Percentiles rank a stretch among this genome's conserved stretches.
Conservation (phyloP, 352 stramenopile genomes). For the Peronospora farinosa region DNA sequence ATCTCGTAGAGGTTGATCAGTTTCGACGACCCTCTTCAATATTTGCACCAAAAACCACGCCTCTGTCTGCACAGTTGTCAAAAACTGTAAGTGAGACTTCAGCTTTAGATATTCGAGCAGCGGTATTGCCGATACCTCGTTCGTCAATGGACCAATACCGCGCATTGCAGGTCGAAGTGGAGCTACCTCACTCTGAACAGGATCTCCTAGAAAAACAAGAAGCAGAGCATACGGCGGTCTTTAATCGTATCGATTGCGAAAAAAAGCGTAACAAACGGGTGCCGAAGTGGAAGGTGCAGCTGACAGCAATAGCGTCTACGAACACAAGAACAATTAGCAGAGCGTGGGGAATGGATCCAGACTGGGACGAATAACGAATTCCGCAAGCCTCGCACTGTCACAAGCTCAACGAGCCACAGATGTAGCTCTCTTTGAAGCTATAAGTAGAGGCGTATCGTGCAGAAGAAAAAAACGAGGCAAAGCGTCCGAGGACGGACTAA, state of each 20-base stretch:
- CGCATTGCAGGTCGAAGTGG: conserved; percentile 24
- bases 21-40: conserved; percentile 29
- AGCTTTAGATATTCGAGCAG: conserved; percentile 1
- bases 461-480: conserved; percentile 4
- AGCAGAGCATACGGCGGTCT: conserved; percentile 14
- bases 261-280: conserved; percentile 38
- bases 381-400: conserved; percentile 20
- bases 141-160: conserved; percentile 34
- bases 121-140: conserved; percentile 6
- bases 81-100: conserved; percentile 19
- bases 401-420: conserved; percentile 34
- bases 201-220: conserved; percentile 17
- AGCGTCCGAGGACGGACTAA: conserved; percentile 8
- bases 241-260: conserved; percentile 38
- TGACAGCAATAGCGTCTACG: conserved; percentile 40
- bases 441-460: conserved; percentile 31
- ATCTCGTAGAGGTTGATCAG: conserved; percentile 52
- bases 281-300: conserved; percentile 45
- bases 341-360: conserved; percentile 19
- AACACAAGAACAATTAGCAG: conserved; percentile 33
- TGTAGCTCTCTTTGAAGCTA: conserved; percentile 40
- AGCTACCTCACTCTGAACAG: conserved; percentile 17
- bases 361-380: conserved; percentile 16
- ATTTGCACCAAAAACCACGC: conserved; percentile 1
- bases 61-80: conserved; percentile 10